Base-by-base conservation (phyloP, 345 rosid genomes). In the Chamaenerion angustifolium region DNA sequence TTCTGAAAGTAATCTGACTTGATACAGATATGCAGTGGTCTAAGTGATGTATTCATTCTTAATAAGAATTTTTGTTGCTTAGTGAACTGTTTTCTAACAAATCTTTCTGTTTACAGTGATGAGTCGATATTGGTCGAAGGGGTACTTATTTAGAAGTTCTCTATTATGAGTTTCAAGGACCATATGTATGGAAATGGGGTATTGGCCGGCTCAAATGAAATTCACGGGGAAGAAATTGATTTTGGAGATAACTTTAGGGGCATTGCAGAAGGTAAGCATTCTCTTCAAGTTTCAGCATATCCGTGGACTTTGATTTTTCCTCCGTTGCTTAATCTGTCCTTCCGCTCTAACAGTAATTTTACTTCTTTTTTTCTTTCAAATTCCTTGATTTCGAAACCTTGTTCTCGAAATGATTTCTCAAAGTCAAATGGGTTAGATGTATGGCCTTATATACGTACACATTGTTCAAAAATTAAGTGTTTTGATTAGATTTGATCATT, bases 391-490 rank as follows among this genome's bases (percentile, higher is more conserved):
- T 54, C 49, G 27, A 49, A 35, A 6, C 48, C 16, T 53, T 17
- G 46, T 46, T 14, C 58, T 63, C 75, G 68, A 37, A 50, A 56
- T 40, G 64, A 67, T 43, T 64, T 31, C 37, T 5, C 37, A 5
- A 31, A 31, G 37, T 80, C 81, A 31, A 75, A 70, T 57, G 70
- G 72, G 57, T 59, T 92, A 56, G 84, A 73, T 56, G 98, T 87
- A 77, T 75, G 75, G 56, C 53, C 53, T 67, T 31, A 5, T 31
- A 31, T 31, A 31, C 10, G 37, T 31, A 31, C 8, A 56, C 17
- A 49, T 56, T 48, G 54, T 43, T 16, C 15, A 49, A 58, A 25
- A 7, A 50, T 15, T 40, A 50, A 52, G 12, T 1, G 12, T 19
- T 43, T 14, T 66, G 43, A 15, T 6, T 43, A 58, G 45, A 10